Percentiles rank a stretch among this genome's conserved stretches.
Conservation (phyloP, 2,329 filamentous ascomycete genomes). For the Pyrenochaeta sp. region DNA sequence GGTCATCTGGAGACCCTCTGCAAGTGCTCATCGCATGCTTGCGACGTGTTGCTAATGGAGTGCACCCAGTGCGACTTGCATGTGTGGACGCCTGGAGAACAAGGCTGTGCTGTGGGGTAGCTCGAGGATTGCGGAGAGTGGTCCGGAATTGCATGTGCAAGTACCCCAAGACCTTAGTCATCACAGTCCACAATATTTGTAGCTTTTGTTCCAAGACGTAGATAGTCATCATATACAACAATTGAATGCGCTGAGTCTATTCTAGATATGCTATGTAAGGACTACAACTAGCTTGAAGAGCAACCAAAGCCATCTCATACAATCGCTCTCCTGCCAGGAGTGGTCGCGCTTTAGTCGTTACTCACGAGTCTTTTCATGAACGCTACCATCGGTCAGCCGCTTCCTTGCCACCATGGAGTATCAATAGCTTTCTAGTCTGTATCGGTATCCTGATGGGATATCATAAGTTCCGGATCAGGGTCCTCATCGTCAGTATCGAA, state of each 20-base stretch:
- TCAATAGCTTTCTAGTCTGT: conserved; percentile 33
- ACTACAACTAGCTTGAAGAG: too few species aligned
- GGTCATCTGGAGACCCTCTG: conserved; percentile 33
- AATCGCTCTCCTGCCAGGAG: too few species aligned
- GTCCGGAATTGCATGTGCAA: neutral
- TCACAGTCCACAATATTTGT: neutral
- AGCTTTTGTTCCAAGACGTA: neutral
- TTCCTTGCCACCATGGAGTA: neutral
- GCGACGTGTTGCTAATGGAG: neutral
- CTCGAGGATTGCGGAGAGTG: neutral
- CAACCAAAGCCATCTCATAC: too few species aligned
- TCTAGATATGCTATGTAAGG: too few species aligned
- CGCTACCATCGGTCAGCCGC: neutral
- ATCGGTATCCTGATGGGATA: conserved; percentile 56
- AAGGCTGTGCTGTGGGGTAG: conserved; percentile 3
- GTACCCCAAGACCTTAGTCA: neutral
- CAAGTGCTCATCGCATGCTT: conserved; percentile 34
- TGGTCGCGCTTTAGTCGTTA: too few species aligned
- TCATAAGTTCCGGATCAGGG: conserved; percentile 59
- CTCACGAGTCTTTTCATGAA: too few species aligned
- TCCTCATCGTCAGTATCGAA: conserved; percentile 55
- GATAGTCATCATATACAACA: neutral
- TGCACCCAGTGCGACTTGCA: neutral
- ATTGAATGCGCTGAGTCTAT: neutral
- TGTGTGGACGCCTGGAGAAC: neutral